Percentiles rank a stretch among this genome's conserved stretches.
These are phyloP conservation scores for Mitragyna speciosa DNA, from an alignment of 257 asterid genomes.

Conservation along the genomic window DNA sequence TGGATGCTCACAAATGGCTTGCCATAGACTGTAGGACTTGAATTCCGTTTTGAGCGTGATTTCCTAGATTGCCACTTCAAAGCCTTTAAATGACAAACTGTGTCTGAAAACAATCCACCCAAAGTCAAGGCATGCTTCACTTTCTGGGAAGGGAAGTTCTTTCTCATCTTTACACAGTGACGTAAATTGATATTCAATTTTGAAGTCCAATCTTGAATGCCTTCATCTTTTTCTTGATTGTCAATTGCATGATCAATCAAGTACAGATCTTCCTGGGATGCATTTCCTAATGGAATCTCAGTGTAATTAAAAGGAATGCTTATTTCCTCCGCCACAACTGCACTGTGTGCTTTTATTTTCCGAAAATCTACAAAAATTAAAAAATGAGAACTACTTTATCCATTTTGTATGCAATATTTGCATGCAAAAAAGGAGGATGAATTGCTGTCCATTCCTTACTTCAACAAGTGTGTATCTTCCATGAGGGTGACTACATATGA, in stretches of 20 bases:
- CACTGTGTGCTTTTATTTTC: slow-evolving; percentile 81
- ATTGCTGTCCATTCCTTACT: neutral
- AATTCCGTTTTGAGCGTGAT: slow-evolving; percentile 61
- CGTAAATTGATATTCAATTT: slow-evolving; percentile 61
- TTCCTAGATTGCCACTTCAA: slow-evolving; percentile 78
- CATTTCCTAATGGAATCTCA: slow-evolving; percentile 54
- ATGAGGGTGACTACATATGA: neutral
- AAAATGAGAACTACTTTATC: neutral
- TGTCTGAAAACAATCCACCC: slow-evolving; percentile 54
- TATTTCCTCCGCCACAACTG: slow-evolving; percentile 73
- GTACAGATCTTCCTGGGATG: slow-evolving; percentile 63
- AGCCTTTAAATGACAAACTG: slow-evolving; percentile 32
- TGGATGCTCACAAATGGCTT: slow-evolving; percentile 30
- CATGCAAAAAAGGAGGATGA: neutral
- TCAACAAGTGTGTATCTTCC: neutral
- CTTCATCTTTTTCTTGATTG: slow-evolving; percentile 48
- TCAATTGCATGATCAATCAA: slow-evolving; percentile 73
- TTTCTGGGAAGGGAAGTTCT: slow-evolving; percentile 45
- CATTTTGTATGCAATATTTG: neutral
- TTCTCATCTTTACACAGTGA: slow-evolving; percentile 67
- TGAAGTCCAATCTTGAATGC: slow-evolving; percentile 75
- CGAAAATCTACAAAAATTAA: slow-evolving; percentile 54
- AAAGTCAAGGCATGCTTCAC: slow-evolving; percentile 59
- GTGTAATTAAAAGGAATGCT: slow-evolving; percentile 48
- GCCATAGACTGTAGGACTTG: slow-evolving; percentile 26